Conservation (phyloP, 140 eudicot genomes). For the Ambrosia hybrid region DNA sequence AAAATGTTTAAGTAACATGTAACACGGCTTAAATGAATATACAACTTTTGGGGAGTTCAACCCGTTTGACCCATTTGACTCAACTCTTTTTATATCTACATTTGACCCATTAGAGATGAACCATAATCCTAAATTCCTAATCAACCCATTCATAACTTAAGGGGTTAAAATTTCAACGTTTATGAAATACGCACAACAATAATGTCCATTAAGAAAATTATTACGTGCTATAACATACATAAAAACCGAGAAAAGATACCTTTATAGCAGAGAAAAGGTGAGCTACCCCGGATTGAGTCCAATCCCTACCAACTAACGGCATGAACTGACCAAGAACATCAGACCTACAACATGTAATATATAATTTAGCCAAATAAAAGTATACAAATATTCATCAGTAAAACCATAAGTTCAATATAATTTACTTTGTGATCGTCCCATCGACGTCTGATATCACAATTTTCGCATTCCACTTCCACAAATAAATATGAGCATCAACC, state of each 20-base stretch:
- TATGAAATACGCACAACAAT: not conserved
- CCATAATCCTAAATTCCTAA: not conserved
- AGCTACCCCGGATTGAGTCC: conserved; percentile 98
- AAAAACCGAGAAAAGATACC: conserved; percentile 35
- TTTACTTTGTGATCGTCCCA: conserved; percentile 95
- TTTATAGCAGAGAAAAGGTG: conserved; percentile 86
- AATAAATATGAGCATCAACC: conserved; percentile 97
- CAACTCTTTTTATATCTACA: not conserved
- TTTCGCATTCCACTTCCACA: conserved; percentile 97
- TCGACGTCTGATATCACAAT: conserved; percentile 97
- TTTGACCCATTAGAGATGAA: not conserved
- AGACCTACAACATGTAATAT: conserved; percentile 48
- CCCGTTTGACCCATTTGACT: not conserved
- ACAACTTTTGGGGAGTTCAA: too few species aligned
- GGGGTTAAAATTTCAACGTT: not conserved
- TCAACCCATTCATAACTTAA: not conserved
- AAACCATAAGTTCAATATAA: not conserved
- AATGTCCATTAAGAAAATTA: not conserved
- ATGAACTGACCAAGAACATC: conserved; percentile 99
- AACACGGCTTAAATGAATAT: not conserved
- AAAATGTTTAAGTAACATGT: not conserved
- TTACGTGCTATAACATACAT: not conserved
- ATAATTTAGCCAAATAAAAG: not conserved
- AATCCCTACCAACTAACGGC: conserved; percentile 96
- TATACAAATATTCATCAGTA: not conserved